Evolutionary conservation across 2,329 filamentous ascomycete genomes (phyloP).

Genomic region (Zymoseptoria pseudotritici): DNA sequence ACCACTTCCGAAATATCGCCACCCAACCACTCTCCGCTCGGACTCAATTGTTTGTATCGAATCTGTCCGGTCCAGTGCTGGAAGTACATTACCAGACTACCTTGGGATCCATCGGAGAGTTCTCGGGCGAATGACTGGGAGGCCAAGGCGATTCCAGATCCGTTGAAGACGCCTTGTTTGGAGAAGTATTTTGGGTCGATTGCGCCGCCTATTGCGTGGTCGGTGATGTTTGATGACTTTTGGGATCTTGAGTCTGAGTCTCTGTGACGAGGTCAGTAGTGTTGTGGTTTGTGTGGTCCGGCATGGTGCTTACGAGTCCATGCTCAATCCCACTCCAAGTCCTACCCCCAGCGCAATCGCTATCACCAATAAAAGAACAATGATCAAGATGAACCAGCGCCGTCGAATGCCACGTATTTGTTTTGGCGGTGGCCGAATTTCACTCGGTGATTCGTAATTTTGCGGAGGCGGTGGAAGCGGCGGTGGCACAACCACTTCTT

Average conservation of each 20-base stretch:
- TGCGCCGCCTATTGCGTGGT: conserved; percentile 33
- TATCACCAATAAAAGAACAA: conserved; percentile 21
- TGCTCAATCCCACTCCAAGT: conserved; percentile 32
- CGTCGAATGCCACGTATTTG: conserved; percentile 18
- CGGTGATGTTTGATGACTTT: conserved; percentile 3
- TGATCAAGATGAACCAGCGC: conserved; percentile 16
- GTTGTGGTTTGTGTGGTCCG: background rate
- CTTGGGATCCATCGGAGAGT: conserved; percentile 26
- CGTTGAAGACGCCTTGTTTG: conserved; percentile 39
- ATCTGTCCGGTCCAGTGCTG: conserved; percentile 39
- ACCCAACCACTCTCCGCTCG: conserved; percentile 33
- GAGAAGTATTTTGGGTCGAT: conserved; percentile 34
- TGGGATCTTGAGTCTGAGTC: background rate
- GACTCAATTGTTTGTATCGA: conserved; percentile 33
- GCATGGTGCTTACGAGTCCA: conserved; percentile 18
- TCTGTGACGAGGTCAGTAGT: background rate
- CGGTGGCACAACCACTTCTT: conserved; percentile 22
- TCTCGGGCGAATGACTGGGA: conserved; percentile 34
- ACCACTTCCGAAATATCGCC: conserved; percentile 34
- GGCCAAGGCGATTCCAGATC: conserved; percentile 40
- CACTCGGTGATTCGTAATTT: conserved; percentile 6
- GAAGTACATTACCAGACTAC: conserved; percentile 38
- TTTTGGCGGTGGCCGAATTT: conserved; percentile 7
- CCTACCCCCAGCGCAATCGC: conserved; percentile 31
- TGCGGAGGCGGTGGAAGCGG: conserved; percentile 4